Percentiles rank a stretch among this genome's conserved stretches.
Evolutionary conservation across 129 eudicot genomes (phyloP).

Genomic region (Tanacetum coccineum): DNA sequence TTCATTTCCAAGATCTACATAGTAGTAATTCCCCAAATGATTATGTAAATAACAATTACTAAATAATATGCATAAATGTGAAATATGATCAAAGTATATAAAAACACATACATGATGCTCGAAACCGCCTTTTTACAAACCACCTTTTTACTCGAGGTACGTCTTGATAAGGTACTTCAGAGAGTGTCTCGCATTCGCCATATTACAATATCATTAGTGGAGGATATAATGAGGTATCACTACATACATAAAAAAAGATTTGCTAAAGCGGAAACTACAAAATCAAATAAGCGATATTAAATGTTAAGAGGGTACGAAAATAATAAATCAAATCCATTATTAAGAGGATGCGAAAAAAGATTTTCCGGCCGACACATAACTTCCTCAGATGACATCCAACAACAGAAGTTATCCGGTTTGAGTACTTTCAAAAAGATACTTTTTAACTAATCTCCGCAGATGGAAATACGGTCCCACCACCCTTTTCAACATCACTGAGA

Average conservation of each 20-base stretch:
- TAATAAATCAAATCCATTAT: too few species aligned
- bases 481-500: conserved; percentile 84
- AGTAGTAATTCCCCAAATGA: too few species aligned
- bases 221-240: conserved; percentile 71
- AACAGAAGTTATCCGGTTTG: background rate
- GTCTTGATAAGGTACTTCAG: conserved; percentile 68
- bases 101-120: too few species aligned
- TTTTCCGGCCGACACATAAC: conserved; percentile 33
- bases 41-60: too few species aligned
- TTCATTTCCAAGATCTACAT: too few species aligned
- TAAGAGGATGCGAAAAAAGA: background rate
- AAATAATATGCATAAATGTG: too few species aligned
- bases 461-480: conserved; percentile 98
- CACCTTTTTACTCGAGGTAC: conserved; percentile 63
- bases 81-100: too few species aligned
- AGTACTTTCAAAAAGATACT: conserved; percentile 2
- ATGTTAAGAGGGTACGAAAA: too few species aligned
- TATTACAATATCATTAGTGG: conserved; percentile 60
- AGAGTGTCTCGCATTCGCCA: conserved; percentile 46
- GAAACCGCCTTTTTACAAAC: too few species aligned
- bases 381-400: background rate
- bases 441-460: conserved; percentile 58
- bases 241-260: conserved; percentile 22
- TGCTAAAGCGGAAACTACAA: conserved; percentile 2
- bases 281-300: background rate